phyloP scores from a whole-genome alignment of 2,329 filamentous ascomycete genomes.

The Talaromyces sp. region DNA sequence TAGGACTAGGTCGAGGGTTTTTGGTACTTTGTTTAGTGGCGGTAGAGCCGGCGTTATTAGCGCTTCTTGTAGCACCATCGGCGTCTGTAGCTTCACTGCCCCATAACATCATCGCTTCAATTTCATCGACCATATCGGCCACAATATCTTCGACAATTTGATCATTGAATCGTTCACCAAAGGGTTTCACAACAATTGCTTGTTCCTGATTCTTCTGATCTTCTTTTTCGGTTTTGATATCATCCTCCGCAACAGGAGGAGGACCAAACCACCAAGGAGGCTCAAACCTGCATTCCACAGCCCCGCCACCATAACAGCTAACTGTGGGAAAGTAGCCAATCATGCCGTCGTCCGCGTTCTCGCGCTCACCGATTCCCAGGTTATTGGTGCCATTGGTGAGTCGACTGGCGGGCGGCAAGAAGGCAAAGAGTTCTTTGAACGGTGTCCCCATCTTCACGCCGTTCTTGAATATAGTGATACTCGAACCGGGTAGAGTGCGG shows the following conservation, averaged over 20 bases:
- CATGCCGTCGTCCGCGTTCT: constrained; percentile 89
- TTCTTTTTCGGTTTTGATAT: constrained; percentile 31
- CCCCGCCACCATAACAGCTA: constrained; percentile 85
- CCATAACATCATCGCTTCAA: constrained; percentile 69
- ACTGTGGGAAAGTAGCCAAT: constrained; percentile 94
- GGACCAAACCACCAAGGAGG: constrained; percentile 90
- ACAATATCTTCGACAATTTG: constrained; percentile 93
- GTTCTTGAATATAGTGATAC: constrained; percentile 90
- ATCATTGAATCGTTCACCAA: constrained; percentile 80
- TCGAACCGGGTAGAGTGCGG: constrained; percentile 79
- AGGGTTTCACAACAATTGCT: constrained; percentile 47
- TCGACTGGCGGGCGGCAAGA: constrained; percentile 79
- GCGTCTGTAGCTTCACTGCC: constrained; percentile 25
- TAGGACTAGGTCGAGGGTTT: not conserved
- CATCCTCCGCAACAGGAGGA: constrained; percentile 40
- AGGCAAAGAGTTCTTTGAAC: constrained; percentile 82
- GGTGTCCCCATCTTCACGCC: constrained; percentile 80
- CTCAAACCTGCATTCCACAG: constrained; percentile 90
- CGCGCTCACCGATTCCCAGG: constrained; percentile 63
- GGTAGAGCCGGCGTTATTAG: constrained; percentile 14
- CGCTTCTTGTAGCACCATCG: constrained; percentile 23
- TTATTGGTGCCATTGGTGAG: constrained; percentile 44
- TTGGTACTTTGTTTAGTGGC: not conserved
- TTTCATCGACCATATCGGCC: constrained; percentile 91
- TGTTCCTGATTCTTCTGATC: not conserved